Evolutionary conservation across 73 alveolate genomes (phyloP).

Genomic region (Diophrys appendiculata): DNA sequence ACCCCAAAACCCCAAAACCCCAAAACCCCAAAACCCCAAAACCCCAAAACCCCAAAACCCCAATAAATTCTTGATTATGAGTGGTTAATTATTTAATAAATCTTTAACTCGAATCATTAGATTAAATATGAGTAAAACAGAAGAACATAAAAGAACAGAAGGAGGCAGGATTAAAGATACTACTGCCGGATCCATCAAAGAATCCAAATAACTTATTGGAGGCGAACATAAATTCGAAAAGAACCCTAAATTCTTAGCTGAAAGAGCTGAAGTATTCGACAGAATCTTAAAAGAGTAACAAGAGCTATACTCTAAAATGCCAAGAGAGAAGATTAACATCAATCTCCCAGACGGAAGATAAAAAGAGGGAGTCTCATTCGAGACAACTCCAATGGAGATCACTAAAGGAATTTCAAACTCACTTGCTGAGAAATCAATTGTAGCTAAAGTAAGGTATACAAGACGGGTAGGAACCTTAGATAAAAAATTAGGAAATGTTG

Average conservation of each 20-base stretch:
- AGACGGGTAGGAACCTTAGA: constrained; percentile 70
- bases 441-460: constrained; percentile 87
- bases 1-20: too few relatives aligned
- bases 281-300: constrained; percentile 52
- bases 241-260: constrained; percentile 63
- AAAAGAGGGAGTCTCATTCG: constrained; percentile 87
- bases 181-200: constrained; percentile 34
- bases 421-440: constrained; percentile 85
- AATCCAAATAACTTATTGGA: constrained; percentile 31
- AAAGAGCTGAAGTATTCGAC: constrained; percentile 60
- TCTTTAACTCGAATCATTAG: too few relatives aligned
- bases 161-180: constrained; percentile 18
- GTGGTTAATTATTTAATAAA: too few relatives aligned
- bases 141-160: constrained; percentile 19
- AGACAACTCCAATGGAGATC: constrained; percentile 90
- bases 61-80: too few relatives aligned
- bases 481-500: constrained; percentile 58
- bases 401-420: constrained; percentile 83
- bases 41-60: too few relatives aligned
- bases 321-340: constrained; percentile 80
- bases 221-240: constrained; percentile 46
- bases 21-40: too few relatives aligned
- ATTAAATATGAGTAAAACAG: too few relatives aligned
- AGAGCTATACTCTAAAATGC: constrained; percentile 48
- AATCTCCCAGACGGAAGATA: constrained; percentile 91